Conservation (phyloP, 1,284 basidiomycete genomes). For the Ganoderma sinense region DNA sequence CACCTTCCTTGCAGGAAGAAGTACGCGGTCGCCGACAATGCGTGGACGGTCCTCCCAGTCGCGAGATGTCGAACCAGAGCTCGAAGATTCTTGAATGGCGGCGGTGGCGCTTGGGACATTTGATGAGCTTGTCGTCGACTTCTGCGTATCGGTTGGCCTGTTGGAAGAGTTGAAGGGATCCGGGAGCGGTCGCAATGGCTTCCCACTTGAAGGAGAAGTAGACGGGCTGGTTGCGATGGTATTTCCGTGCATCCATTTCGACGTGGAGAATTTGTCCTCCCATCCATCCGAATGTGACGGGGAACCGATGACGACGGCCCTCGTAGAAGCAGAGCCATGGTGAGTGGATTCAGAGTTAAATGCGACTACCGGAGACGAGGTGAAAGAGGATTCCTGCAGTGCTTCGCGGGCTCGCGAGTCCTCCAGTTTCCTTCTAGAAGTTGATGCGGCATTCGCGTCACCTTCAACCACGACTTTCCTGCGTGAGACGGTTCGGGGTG, state of each 20-base stretch:
- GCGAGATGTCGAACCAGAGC: not conserved
- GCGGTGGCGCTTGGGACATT: not conserved
- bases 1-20: not conserved
- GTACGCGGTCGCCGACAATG: not conserved
- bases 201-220: not conserved
- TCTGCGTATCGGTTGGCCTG: not conserved
- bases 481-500: constrained; percentile 6
- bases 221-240: not conserved
- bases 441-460: not conserved
- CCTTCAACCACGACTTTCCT: constrained; percentile 4
- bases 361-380: not conserved
- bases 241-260: constrained; percentile 21
- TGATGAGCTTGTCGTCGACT: not conserved
- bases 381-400: not conserved
- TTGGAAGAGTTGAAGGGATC: not conserved
- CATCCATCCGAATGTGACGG: constrained; percentile 13
- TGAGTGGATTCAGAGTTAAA: constrained; percentile 8
- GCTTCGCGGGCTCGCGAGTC: not conserved
- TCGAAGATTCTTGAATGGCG: not conserved
- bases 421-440: not conserved
- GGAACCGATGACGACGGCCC: constrained; percentile 9
- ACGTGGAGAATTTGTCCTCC: constrained; percentile 29
- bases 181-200: not conserved
- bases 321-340: constrained; percentile 13
- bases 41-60: not conserved